Percentiles rank a stretch among this genome's conserved stretches.
Evolutionary conservation across 345 rosid species (phyloP).

Genomic region (Theobroma cacao): DNA sequence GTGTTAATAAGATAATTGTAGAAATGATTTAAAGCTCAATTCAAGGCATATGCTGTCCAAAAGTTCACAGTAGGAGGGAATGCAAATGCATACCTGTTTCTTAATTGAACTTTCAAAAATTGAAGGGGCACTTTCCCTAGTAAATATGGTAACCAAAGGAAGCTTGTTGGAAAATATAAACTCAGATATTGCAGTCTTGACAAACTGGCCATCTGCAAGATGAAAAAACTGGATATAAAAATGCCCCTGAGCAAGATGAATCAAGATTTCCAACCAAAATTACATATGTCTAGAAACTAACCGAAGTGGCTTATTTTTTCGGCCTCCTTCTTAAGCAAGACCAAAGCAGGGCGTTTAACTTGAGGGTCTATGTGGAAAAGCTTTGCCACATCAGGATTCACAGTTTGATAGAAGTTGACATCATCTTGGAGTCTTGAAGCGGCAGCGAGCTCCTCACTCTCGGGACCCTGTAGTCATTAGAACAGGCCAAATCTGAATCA

Average conservation of each 20-base stretch:
- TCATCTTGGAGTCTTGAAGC: constrained; percentile 92
- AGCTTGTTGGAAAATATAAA: constrained; percentile 84
- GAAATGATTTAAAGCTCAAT: not conserved
- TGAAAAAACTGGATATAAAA: constrained; percentile 9
- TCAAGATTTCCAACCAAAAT: not conserved
- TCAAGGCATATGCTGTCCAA: not conserved
- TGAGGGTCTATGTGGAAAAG: constrained; percentile 80
- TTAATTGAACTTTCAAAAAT: constrained; percentile 86
- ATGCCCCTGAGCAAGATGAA: not conserved
- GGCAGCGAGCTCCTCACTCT: constrained; percentile 79
- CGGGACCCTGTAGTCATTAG: constrained; percentile 52
- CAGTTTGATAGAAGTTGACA: constrained; percentile 88
- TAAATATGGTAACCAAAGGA: constrained; percentile 77
- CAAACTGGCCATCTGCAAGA: constrained; percentile 81
- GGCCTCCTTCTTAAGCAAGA: constrained; percentile 77
- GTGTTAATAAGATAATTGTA: not conserved
- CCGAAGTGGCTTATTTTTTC: constrained; percentile 81
- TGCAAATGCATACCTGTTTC: constrained; percentile 60
- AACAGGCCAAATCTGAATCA: not conserved
- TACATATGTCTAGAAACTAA: constrained; percentile 33
- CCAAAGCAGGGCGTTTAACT: constrained; percentile 77
- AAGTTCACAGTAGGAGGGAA: not conserved
- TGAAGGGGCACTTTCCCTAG: constrained; percentile 71
- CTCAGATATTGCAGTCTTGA: constrained; percentile 60
- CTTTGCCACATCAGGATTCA: constrained; percentile 84